Percentiles rank a stretch among this genome's conserved stretches.
phyloP scores from a whole-genome alignment of 2,329 filamentous ascomycete species.

The Hymenoscyphus repandus region DNA sequence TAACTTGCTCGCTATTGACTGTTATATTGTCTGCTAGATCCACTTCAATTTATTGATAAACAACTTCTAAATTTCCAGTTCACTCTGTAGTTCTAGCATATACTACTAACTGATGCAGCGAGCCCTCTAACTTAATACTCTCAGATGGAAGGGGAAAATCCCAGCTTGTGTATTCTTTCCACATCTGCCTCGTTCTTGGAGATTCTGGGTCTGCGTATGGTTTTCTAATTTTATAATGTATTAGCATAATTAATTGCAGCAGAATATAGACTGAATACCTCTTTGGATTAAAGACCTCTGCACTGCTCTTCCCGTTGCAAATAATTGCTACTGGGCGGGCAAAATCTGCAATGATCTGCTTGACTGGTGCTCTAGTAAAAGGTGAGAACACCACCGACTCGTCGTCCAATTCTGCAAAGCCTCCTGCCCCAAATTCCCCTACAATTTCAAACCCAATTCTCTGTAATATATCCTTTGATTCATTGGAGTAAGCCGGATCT shows the following conservation, averaged over 20 bases:
- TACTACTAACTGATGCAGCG: slow-evolving; percentile 4
- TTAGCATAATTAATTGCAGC: slow-evolving; percentile 11
- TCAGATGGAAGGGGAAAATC: slow-evolving; percentile 10
- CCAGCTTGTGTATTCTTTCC: slow-evolving; percentile 17
- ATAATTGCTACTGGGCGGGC: slow-evolving; percentile 28
- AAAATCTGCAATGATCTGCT: slow-evolving; percentile 36
- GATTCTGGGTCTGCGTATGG: slow-evolving; percentile 19
- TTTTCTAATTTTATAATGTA: slow-evolving; percentile 15
- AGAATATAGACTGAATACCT: slow-evolving; percentile 2
- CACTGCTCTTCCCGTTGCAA: not conserved
- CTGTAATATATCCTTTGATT: slow-evolving; percentile 18
- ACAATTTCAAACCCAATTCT: slow-evolving; percentile 24
- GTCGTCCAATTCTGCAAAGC: slow-evolving; percentile 35
- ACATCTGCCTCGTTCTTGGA: slow-evolving; percentile 24
- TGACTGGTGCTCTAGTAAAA: slow-evolving; percentile 31
- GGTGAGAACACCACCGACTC: slow-evolving; percentile 35
- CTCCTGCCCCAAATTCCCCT: slow-evolving; percentile 27
- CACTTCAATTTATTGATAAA: too few relatives aligned
- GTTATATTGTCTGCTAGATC: too few relatives aligned
- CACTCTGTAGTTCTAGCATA: slow-evolving; percentile 7
- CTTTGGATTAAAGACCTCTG: slow-evolving; percentile 2
- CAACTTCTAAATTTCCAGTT: too few relatives aligned
- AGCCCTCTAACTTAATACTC: slow-evolving; percentile 7
- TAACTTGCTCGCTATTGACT: too few relatives aligned
- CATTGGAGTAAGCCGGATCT: slow-evolving; percentile 21